Evolutionary conservation across 169 alveolate species (phyloP), one percentile per base, ranked within the genome.

Genomic region (Plasmodium relictum): DNA sequence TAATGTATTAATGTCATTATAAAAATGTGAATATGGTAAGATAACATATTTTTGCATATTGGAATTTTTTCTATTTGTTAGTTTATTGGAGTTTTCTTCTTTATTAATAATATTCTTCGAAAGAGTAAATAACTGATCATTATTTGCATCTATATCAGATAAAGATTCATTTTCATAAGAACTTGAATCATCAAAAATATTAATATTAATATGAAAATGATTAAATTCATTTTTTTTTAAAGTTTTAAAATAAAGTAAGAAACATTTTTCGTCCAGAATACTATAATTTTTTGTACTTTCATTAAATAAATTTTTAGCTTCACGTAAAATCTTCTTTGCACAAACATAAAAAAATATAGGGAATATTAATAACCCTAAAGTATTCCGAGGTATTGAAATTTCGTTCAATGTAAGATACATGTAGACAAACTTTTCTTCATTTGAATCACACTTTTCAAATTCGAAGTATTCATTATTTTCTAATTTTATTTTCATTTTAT

Each of bases 1-100:
- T 72, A 72, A 72, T 61, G 20, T 56, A 31, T 62, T 26, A 1
- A 50, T 41, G 50, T 31, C 48, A 18, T 41, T 18, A 58, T 72
- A 72, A 72, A 72, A 72, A 50, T 72, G 50, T 18, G 44, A n/a
- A 72, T 31, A 39, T 18, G 86, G 86, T 24, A 72, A 61, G 66
- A 24, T 52, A 61, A 50, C 54, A 72, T 72, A 52, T 42, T 72
- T 72, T 22, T 69, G 78, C 62, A 39, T 42, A 48, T 48, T 18
- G 14, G 7, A 16, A 41, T 16, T 42, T 18, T 44, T 44, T 7
- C 24, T n/a, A 20, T 42, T 50, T 39, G 70, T 26, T 6, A 20
- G 10, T 1, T 48, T 22, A 12, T 72, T 50, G 48, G 12, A 37
- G 31, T 12, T 37, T 26, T 24, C 31, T 3, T 37, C 10, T 3